Percentiles rank a stretch among this genome's conserved stretches.
Conservation (phyloP, 495 filamentous ascomycete species). For the Baudoinia panamericana region DNA sequence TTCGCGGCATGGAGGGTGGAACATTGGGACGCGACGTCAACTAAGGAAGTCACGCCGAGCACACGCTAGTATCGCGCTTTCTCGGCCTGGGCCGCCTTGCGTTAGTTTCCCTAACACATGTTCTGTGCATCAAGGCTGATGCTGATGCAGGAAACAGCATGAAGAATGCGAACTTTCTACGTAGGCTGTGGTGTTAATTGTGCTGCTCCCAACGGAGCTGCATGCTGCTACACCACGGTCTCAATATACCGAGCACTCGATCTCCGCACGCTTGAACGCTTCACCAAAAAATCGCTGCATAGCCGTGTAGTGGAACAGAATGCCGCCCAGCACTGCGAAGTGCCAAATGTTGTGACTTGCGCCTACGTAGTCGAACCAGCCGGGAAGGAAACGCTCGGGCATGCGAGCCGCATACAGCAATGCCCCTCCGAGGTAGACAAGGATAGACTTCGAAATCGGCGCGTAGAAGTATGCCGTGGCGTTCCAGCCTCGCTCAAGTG, state of each 20-base stretch:
- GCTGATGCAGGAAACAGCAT: no score
- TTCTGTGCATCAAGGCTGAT: no score
- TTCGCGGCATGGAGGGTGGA: no score
- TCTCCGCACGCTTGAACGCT: conserved; percentile 62
- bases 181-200: no score
- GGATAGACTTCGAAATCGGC: conserved; percentile 69
- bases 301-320: conserved; percentile 86
- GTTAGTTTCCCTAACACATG: no score
- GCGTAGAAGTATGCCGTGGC: conserved; percentile 80
- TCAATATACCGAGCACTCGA: conserved; percentile 38
- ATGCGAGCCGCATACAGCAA: conserved; percentile 84
- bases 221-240: neutral
- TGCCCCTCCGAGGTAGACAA: conserved; percentile 77
- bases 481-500: conserved; percentile 54
- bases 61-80: no score
- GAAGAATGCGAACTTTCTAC: no score
- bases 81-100: no score
- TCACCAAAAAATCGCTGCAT: conserved; percentile 89
- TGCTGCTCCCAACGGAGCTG: no score
- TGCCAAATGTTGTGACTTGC: conserved; percentile 98
- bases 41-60: no score
- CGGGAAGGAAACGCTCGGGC: conserved; percentile 84
- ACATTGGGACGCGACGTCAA: no score
- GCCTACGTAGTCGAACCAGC: conserved; percentile 86
- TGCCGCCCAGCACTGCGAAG: conserved; percentile 87